Evolutionary conservation across 495 filamentous ascomycete genomes (phyloP), one percentile per base, ranked within the genome.

Genomic region (Neurospora hispaniola): DNA sequence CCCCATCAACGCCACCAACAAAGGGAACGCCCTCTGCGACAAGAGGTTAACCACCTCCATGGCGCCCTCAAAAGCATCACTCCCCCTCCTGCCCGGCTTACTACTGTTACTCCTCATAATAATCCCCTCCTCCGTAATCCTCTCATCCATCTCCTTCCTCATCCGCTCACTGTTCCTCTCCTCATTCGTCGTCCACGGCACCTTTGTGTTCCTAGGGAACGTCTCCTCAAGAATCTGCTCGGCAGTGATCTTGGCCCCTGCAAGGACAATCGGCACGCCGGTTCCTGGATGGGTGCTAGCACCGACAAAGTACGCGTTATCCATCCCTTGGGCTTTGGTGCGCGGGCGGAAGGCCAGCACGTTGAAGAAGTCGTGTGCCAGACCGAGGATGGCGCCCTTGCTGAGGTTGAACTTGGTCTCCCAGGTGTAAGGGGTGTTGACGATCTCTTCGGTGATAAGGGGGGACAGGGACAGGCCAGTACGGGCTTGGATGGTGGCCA

Each of bases 271-370:
- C 38, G 90, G 90, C 69, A 93, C 90, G 0, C 90, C 90, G 0
- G 90, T 91, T 2, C 90, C 90, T 0, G 90, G 90, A 84, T 93
- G 90, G 68, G 90, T 91, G 74, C 85, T 88, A 1, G 90, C 90
- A 18, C 90, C 90, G 1, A 92, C 90, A 78, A 93, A 92, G 74
- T 89, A 90, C 66, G 86, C 76, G 9, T 82, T 79, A 12, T 81
- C 71, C 35, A 91, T 82, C 6, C 73, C 79, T 8, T 80, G 71
- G 46, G 89, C 88, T 72, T 82, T 82, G 6, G 87, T 91, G 69
- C 81, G 80, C 0, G 90, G 90, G 3, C 90, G 80, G 81, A 92
- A 93, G 27, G 82, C 80, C 3, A 92, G 78, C 31, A 93, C 90
- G 76, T 93, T 93, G 78, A 91, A 90, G 81, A 93, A 93, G 39